These are phyloP conservation scores for Boletus semigastroideus DNA, from an alignment of 1,284 basidiomycete genomes.

Conservation along the genomic window DNA sequence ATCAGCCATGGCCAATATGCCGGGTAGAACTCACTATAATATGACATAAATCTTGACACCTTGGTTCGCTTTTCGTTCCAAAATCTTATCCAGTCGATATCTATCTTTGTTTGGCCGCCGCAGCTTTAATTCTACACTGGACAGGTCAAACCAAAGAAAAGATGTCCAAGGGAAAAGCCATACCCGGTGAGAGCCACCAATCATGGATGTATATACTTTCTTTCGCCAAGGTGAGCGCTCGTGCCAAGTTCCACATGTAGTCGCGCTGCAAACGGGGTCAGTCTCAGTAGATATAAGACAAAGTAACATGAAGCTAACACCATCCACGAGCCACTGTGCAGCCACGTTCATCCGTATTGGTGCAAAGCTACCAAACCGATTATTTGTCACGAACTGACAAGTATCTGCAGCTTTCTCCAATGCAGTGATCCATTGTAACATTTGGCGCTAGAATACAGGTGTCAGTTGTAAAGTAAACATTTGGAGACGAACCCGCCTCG, in stretches of 20 bases:
- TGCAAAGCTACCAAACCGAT: slow-evolving; percentile 93
- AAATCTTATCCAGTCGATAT: slow-evolving; percentile 86
- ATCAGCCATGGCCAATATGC: slow-evolving; percentile 2
- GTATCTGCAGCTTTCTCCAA: slow-evolving; percentile 81
- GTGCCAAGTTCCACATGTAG: slow-evolving; percentile 97
- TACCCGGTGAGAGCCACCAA: slow-evolving; percentile 92
- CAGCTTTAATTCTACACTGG: slow-evolving; percentile 71
- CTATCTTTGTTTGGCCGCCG: slow-evolving; percentile 82
- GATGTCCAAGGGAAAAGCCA: neutral
- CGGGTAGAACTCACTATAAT: slow-evolving; percentile 65
- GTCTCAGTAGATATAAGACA: neutral
- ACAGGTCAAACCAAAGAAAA: slow-evolving; percentile 1
- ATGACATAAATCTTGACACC: slow-evolving; percentile 98
- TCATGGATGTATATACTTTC: slow-evolving; percentile 93
- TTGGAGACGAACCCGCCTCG: slow-evolving; percentile 51
- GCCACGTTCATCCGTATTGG: slow-evolving; percentile 92
- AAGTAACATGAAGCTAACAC: slow-evolving; percentile 50
- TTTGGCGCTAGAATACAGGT: slow-evolving; percentile 67
- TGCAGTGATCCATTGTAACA: slow-evolving; percentile 96
- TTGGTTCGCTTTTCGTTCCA: slow-evolving; percentile 92
- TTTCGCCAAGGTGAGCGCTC: slow-evolving; percentile 88
- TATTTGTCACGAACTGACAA: slow-evolving; percentile 79
- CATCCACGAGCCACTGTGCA: slow-evolving; percentile 99
- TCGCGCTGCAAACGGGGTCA: slow-evolving; percentile 59
- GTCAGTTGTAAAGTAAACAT: slow-evolving; percentile 1